These are phyloP conservation scores for Zanthoxylum bungeanum DNA, from an alignment of 345 rosid genomes.

Conservation along the genomic window DNA sequence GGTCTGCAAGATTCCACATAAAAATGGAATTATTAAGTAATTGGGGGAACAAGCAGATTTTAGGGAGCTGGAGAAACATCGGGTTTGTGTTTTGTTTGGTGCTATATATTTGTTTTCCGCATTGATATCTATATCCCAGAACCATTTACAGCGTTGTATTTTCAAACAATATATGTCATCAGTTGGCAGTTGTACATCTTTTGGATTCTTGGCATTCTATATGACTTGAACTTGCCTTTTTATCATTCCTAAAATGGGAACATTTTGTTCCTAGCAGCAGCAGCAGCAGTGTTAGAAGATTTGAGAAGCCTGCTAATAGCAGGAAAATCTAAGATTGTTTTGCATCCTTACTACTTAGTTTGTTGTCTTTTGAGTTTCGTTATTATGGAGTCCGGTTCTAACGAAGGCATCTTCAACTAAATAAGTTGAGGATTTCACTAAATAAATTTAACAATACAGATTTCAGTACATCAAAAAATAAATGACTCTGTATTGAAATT, in stretches of 20 bases:
- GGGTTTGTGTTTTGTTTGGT: conserved; percentile 13
- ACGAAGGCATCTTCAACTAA: too few species aligned
- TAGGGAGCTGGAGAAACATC: background rate
- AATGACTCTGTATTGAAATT: too few species aligned
- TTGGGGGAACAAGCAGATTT: conserved; percentile 12
- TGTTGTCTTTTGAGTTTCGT: background rate
- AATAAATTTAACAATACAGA: too few species aligned
- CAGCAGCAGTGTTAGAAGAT: background rate
- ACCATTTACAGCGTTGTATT: background rate
- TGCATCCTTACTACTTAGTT: background rate
- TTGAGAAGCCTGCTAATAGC: background rate
- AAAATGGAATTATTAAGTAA: conserved; percentile 1
- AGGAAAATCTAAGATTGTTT: background rate
- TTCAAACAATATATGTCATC: conserved; percentile 7
- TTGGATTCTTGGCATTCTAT: background rate
- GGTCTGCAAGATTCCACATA: conserved; percentile 4
- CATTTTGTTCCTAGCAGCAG: background rate
- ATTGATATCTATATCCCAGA: conserved; percentile 14
- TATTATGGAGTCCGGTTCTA: too few species aligned
- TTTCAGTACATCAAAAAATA: too few species aligned
- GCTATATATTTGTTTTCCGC: conserved; percentile 6
- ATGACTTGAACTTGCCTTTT: background rate
- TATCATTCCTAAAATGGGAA: background rate
- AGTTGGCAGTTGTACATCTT: conserved; percentile 5
- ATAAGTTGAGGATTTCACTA: too few species aligned